Evolutionary conservation across 495 filamentous ascomycete species (phyloP).

Genomic region (Parachaetomium inaequale): DNA sequence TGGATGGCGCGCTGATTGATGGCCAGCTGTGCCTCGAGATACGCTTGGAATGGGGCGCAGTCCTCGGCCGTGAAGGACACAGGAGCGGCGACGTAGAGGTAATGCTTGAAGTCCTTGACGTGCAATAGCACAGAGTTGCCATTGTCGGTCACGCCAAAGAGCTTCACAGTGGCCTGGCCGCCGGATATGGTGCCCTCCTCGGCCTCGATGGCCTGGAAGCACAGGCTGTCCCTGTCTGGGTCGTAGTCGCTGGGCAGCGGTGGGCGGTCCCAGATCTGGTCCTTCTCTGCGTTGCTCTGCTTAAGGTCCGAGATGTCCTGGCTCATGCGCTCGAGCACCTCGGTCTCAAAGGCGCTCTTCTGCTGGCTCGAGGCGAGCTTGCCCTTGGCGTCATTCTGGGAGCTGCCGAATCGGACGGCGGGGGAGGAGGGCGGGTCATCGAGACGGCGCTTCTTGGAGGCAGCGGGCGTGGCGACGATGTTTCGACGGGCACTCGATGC

Average conservation of each 20-base stretch:
- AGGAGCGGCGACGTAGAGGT: conserved; percentile 90
- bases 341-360: conserved; percentile 89
- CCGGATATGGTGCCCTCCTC: conserved; percentile 79
- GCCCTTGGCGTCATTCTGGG: conserved; percentile 56
- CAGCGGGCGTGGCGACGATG: conserved; percentile 38
- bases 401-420: conserved; percentile 52
- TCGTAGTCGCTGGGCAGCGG: conserved; percentile 64
- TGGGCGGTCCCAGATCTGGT: conserved; percentile 91
- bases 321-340: conserved; percentile 89
- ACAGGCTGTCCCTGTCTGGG: conserved; percentile 64
- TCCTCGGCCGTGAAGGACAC: conserved; percentile 72
- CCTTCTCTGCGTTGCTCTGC: conserved; percentile 80
- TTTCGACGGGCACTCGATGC: conserved; percentile 47
- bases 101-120: conserved; percentile 93
- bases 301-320: conserved; percentile 86
- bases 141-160: conserved; percentile 95
- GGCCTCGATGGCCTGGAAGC: conserved; percentile 93
- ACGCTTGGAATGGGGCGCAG: conserved; percentile 69
- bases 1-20: conserved; percentile 56
- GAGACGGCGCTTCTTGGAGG: conserved; percentile 73
- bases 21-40: conserved; percentile 69
- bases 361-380: conserved; percentile 73
- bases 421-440: conserved; percentile 57
- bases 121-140: conserved; percentile 94
- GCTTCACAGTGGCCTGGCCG: conserved; percentile 70